Percentiles rank a stretch among this genome's conserved stretches.
These are phyloP conservation scores for Coccomyxa sp. DNA, from an alignment of 139 green algal species.

Conservation along the genomic window DNA sequence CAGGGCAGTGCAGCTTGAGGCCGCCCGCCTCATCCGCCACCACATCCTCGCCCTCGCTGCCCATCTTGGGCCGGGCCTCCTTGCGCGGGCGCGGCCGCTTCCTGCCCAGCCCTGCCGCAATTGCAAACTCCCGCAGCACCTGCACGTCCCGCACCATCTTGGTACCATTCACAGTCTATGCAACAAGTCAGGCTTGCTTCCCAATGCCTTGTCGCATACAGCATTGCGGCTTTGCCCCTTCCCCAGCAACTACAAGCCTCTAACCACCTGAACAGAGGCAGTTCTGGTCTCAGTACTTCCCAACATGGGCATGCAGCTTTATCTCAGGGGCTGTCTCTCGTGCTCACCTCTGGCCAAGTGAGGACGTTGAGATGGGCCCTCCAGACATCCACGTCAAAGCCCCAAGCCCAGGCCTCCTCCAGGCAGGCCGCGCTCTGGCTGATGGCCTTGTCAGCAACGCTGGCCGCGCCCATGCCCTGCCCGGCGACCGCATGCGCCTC, in stretches of 20 bases:
- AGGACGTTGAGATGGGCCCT: constrained; percentile 77
- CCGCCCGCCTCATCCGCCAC: constrained; percentile 25
- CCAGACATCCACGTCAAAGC: constrained; percentile 89
- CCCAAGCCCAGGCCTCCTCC: constrained; percentile 88
- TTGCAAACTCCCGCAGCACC: constrained; percentile 69
- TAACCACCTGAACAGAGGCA: no score
- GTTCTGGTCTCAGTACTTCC: no score
- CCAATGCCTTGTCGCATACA: no score
- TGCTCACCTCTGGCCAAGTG: constrained; percentile 89
- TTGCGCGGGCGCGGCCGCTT: constrained; percentile 20
- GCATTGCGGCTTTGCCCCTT: no score
- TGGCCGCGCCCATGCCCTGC: constrained; percentile 26
- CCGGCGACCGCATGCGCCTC: constrained; percentile 46
- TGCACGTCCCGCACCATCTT: no score
- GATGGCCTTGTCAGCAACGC: constrained; percentile 52
- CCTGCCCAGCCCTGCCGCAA: constrained; percentile 29
- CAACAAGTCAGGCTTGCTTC: no score
- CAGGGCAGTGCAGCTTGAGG: constrained; percentile 65
- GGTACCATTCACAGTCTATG: no score
- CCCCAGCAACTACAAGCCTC: no score
- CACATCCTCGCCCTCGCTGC: constrained; percentile 69
- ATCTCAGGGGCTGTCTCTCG: no score
- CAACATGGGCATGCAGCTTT: no score
- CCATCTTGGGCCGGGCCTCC: constrained; percentile 42
- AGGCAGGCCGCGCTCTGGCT: constrained; percentile 45